phyloP scores from a whole-genome alignment of 371 early-diverging fungal species.

The Mortierella sp. region DNA sequence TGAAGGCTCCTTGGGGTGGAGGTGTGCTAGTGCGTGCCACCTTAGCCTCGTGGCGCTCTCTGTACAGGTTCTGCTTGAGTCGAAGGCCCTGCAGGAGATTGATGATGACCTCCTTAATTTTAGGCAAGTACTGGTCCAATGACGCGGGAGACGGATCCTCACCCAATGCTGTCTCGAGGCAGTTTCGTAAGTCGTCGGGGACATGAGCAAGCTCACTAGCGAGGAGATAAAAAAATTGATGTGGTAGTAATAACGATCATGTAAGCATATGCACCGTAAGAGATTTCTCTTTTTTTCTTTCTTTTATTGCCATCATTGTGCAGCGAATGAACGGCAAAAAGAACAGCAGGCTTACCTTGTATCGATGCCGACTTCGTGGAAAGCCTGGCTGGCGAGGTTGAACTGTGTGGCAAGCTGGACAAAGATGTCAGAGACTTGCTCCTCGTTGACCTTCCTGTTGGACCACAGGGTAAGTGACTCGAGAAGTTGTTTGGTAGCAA shows the following conservation, averaged over 20 bases:
- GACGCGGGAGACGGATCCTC: slow-evolving; percentile 65
- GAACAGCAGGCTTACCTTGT: slow-evolving; percentile 59
- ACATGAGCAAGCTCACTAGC: slow-evolving; percentile 66
- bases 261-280: background rate
- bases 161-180: slow-evolving; percentile 62
- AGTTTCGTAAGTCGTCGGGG: slow-evolving; percentile 64
- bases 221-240: background rate
- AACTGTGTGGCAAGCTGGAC: slow-evolving; percentile 69
- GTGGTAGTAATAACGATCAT: background rate
- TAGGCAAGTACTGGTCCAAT: slow-evolving; percentile 68
- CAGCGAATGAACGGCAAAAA: background rate
- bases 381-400: slow-evolving; percentile 60
- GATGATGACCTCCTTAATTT: slow-evolving; percentile 70
- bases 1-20: slow-evolving; percentile 1
- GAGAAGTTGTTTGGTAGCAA: slow-evolving; percentile 70
- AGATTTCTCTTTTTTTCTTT: background rate
- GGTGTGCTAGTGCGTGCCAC: slow-evolving; percentile 23
- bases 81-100: slow-evolving; percentile 68
- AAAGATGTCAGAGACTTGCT: slow-evolving; percentile 67
- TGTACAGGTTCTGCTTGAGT: slow-evolving; percentile 64
- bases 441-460: slow-evolving; percentile 50
- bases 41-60: slow-evolving; percentile 52
- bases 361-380: slow-evolving; percentile 62
- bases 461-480: slow-evolving; percentile 73
- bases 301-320: background rate